phyloP scores from a whole-genome alignment of 2,329 filamentous ascomycete species.

The Curvularia spicifera region DNA sequence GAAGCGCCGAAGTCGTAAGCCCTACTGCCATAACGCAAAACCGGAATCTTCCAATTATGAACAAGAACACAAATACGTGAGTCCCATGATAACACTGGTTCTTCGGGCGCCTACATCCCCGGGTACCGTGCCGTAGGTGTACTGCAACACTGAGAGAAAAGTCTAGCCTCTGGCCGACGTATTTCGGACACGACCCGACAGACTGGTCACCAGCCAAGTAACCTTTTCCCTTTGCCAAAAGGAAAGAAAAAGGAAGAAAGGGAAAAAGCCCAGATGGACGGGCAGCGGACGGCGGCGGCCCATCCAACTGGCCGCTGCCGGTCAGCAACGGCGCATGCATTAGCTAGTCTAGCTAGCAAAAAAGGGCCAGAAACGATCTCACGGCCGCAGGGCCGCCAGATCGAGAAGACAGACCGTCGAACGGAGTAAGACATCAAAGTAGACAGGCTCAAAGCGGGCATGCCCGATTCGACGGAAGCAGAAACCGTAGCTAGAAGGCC shows the following conservation, averaged over 20 bases:
- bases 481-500: too few species aligned
- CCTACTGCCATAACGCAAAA: conserved; percentile 3
- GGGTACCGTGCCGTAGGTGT: not conserved
- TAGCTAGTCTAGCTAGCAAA: not conserved
- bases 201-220: too few species aligned
- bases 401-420: not conserved
- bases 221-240: too few species aligned
- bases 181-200: conserved; percentile 6
- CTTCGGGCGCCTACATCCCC: not conserved
- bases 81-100: conserved; percentile 3
- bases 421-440: not conserved
- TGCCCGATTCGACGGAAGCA: conserved; percentile 1
- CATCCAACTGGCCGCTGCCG: too few species aligned
- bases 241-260: too few species aligned
- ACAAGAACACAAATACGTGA: not conserved
- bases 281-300: too few species aligned
- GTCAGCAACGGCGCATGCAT: conserved; percentile 4
- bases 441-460: conserved; percentile 1
- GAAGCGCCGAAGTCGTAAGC: not conserved
- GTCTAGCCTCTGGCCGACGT: not conserved
- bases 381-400: too few species aligned
- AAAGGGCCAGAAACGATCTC: not conserved
- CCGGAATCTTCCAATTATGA: not conserved
- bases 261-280: too few species aligned
- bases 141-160: not conserved